Percentiles rank a stretch among this genome's conserved stretches.
These are phyloP conservation scores for Taiwanofungus camphoratus DNA, from an alignment of 1,284 basidiomycete genomes.

Conservation along the genomic window DNA sequence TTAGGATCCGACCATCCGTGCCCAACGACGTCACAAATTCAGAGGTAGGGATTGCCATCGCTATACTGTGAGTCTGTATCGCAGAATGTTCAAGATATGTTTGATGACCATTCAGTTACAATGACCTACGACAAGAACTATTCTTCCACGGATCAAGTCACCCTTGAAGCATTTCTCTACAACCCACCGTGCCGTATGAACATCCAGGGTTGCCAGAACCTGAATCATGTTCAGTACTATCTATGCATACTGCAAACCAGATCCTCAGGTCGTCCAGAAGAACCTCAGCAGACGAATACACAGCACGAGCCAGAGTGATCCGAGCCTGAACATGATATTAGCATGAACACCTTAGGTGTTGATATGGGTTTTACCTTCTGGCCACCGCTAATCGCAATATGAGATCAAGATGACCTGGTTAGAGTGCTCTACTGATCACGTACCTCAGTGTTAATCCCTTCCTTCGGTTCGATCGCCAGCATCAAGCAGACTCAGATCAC, in stretches of 20 bases:
- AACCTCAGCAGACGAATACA: constrained; percentile 60
- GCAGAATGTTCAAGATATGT: too few relatives aligned
- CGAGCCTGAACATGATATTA: constrained; percentile 63
- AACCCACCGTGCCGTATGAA: constrained; percentile 69
- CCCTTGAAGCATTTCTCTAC: constrained; percentile 70
- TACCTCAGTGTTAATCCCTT: constrained; percentile 57
- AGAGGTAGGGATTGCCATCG: constrained; percentile 56
- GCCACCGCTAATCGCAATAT: constrained; percentile 51
- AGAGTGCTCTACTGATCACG: constrained; percentile 25
- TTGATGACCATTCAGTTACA: too few relatives aligned
- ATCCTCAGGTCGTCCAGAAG: constrained; percentile 56
- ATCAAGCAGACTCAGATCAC: constrained; percentile 60
- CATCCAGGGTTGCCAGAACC: constrained; percentile 49
- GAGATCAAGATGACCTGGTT: neutral
- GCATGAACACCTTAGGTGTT: too few relatives aligned
- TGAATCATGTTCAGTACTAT: constrained; percentile 7
- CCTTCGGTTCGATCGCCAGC: constrained; percentile 68
- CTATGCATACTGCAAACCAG: constrained; percentile 12
- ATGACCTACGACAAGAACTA: constrained; percentile 73
- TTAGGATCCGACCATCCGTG: constrained; percentile 43
- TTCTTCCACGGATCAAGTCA: constrained; percentile 62
- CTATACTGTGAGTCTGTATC: constrained; percentile 34
- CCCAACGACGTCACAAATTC: constrained; percentile 60
- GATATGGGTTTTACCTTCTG: constrained; percentile 69
- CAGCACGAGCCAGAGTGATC: constrained; percentile 67